Conservation (phyloP, 1,139 yeast species). For the Hansenula anomala region DNA sequence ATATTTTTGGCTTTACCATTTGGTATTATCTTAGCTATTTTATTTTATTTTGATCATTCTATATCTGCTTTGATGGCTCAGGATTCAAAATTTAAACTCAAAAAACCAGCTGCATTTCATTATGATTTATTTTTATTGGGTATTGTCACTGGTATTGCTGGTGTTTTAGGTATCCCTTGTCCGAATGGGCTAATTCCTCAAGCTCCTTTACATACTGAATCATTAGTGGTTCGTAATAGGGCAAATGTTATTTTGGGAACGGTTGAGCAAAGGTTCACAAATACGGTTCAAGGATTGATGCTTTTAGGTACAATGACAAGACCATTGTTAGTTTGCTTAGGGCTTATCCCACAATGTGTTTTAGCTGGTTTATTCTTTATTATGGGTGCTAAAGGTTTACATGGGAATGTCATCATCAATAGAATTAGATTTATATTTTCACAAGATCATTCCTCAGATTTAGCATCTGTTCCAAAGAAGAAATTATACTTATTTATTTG, state of each 20-base stretch:
- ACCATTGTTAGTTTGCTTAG: constrained; percentile 76
- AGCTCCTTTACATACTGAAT: constrained; percentile 87
- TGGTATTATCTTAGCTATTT: constrained; percentile 74
- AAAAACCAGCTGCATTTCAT: constrained; percentile 86
- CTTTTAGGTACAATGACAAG: constrained; percentile 86
- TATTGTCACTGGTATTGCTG: constrained; percentile 79
- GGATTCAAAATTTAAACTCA: constrained; percentile 71
- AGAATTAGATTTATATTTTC: constrained; percentile 60
- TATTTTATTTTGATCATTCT: constrained; percentile 93
- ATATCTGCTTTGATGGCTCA: constrained; percentile 93
- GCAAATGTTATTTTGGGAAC: constrained; percentile 43
- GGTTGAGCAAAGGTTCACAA: constrained; percentile 86
- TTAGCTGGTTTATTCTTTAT: constrained; percentile 88
- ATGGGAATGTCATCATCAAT: constrained; percentile 59
- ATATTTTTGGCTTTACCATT: constrained; percentile 90
- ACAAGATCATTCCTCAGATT: constrained; percentile 24
- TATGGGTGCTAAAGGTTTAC: constrained; percentile 83
- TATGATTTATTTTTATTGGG: constrained; percentile 89
- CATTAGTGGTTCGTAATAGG: constrained; percentile 55
- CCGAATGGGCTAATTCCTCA: constrained; percentile 97
- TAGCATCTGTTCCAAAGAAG: constrained; percentile 29
- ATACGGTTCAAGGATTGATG: constrained; percentile 77
- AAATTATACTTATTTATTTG: constrained; percentile 55
- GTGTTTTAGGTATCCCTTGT: constrained; percentile 86
- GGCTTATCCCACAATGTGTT: constrained; percentile 90